A percentile compares a stretch with the other conserved stretches of the same genome.
Evolutionary conservation across 163 green algal genomes (phyloP).

Genomic region (Scenedesmus sp.): DNA sequence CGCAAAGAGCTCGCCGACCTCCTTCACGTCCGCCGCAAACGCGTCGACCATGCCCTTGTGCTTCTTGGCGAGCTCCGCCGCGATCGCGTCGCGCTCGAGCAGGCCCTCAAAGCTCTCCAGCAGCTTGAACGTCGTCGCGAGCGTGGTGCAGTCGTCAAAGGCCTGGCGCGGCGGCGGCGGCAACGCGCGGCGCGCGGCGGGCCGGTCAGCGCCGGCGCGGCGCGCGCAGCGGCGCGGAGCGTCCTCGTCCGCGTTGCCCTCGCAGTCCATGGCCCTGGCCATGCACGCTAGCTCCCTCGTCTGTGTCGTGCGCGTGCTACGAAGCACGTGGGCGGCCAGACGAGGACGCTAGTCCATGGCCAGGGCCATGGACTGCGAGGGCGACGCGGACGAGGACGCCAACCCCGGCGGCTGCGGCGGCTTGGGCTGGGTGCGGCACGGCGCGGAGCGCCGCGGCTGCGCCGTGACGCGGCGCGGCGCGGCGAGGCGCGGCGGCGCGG

Average conservation of each 20-base stretch:
- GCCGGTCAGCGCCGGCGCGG: no score
- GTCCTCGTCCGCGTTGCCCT: neutral
- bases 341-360: no score
- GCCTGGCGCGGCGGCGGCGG: conserved; percentile 58
- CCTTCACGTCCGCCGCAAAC: conserved; percentile 76
- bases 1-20: conserved; percentile 70
- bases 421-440: no score
- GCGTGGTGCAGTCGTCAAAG: conserved; percentile 90
- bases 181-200: neutral
- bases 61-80: conserved; percentile 82
- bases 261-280: neutral
- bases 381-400: neutral
- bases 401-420: no score
- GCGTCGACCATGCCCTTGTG: conserved; percentile 71
- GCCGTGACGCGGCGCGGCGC: no score
- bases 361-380: neutral
- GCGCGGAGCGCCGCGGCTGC: no score
- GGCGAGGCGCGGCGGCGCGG: no score
- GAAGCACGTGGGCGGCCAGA: no score
- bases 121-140: conserved; percentile 89
- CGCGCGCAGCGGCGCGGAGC: no score
- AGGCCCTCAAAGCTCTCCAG: conserved; percentile 92
- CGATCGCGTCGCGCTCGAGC: conserved; percentile 87
- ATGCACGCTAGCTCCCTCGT: no score
- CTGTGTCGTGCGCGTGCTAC: no score